phyloP scores from a whole-genome alignment of 2,329 filamentous ascomycete species.

The Hymenoscyphus scutula region DNA sequence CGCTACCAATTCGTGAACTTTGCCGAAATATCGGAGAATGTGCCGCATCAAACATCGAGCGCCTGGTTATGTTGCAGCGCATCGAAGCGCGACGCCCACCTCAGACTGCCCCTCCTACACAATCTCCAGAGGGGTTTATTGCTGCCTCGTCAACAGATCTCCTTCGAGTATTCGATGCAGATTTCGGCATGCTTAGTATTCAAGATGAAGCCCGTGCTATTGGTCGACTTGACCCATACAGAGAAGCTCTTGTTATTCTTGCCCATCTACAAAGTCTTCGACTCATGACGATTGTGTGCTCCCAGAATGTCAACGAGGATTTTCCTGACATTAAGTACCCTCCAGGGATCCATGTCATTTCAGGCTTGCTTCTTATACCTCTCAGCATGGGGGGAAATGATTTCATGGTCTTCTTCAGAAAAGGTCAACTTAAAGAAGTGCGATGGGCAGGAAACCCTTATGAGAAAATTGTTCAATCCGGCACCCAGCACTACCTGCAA shows the following conservation, averaged over 20 bases:
- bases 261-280: constrained; percentile 22
- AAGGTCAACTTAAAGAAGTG: constrained; percentile 22
- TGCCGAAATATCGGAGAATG: constrained; percentile 66
- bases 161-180: constrained; percentile 25
- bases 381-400: constrained; percentile 25
- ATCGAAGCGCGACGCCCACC: constrained; percentile 22
- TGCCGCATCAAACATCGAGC: constrained; percentile 25
- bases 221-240: constrained; percentile 26
- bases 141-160: constrained; percentile 26
- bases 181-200: constrained; percentile 28
- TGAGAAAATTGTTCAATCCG: constrained; percentile 20
- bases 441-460: constrained; percentile 30
- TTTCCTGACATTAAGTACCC: constrained; percentile 23
- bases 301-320: constrained; percentile 24
- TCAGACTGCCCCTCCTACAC: constrained; percentile 14
- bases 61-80: constrained; percentile 22
- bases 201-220: constrained; percentile 27
- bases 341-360: constrained; percentile 22
- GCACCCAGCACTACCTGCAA: constrained; percentile 25
- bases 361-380: constrained; percentile 28
- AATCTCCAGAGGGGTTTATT: constrained; percentile 21
- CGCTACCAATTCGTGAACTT: constrained; percentile 86
- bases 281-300: constrained; percentile 19
- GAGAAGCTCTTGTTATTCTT: constrained; percentile 26
- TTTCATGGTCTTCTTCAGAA: constrained; percentile 29